Conservation (phyloP, 306 rosid genomes). For the Citrullus mucosospermus region DNA sequence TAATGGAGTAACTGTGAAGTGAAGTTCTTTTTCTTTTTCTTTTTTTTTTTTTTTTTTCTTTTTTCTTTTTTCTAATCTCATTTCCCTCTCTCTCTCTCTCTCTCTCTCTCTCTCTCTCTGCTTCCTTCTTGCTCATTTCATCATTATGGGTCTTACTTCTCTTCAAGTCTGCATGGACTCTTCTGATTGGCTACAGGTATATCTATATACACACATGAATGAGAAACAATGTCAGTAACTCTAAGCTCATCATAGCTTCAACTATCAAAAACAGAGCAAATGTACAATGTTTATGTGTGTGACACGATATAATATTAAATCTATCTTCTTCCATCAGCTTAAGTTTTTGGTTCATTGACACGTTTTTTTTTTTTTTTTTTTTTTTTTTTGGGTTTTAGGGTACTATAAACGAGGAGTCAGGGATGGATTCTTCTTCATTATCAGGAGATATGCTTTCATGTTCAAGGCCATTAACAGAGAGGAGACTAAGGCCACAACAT, state of each 20-base stretch:
- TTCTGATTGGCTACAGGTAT: slow-evolving; percentile 91
- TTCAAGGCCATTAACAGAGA: slow-evolving; percentile 62
- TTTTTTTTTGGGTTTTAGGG: slow-evolving; percentile 27
- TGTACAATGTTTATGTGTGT: neutral
- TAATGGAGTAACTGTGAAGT: slow-evolving; percentile 13
- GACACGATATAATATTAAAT: too few relatives aligned
- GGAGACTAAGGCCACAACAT: slow-evolving; percentile 64
- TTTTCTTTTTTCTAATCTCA: neutral
- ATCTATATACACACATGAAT: too few relatives aligned
- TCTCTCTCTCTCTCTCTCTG: neutral
- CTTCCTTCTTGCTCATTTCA: neutral
- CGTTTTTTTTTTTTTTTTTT: neutral
- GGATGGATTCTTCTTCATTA: slow-evolving; percentile 71
- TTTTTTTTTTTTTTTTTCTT: neutral
- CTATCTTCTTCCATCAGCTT: too few relatives aligned
- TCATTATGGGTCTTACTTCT: slow-evolving; percentile 63
- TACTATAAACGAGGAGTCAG: slow-evolving; percentile 55
- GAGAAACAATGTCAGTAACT: neutral
- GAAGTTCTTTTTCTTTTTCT: neutral
- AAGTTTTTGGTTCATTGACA: too few relatives aligned
- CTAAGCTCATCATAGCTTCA: neutral
- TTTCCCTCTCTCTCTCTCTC: neutral
- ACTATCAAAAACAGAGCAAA: neutral
- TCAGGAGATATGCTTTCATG: slow-evolving; percentile 63
- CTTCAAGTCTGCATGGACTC: slow-evolving; percentile 91